A percentile compares a stretch with the other conserved stretches of the same genome.
Evolutionary conservation across 805 yeast genomes (phyloP).

Genomic region (Saccharomycopsis fibuligera): DNA sequence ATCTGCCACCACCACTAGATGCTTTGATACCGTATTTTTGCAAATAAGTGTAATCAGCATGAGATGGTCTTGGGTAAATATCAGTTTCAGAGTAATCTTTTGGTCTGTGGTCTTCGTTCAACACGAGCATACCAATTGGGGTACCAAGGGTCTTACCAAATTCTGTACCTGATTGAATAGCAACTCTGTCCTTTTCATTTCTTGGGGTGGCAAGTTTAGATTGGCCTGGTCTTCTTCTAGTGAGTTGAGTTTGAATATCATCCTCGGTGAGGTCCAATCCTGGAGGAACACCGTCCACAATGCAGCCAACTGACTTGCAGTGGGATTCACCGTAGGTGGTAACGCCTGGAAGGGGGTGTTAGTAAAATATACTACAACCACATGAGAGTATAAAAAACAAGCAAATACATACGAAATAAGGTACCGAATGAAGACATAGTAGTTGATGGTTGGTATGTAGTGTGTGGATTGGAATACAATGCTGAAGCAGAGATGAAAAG

Average conservation of each 20-base stretch:
- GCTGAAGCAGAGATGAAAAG: too few species aligned
- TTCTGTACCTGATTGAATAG: constrained; percentile 93
- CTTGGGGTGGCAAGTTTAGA: constrained; percentile 89
- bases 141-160: constrained; percentile 87
- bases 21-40: constrained; percentile 90
- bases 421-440: not conserved
- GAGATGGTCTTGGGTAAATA: constrained; percentile 93
- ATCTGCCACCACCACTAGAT: constrained; percentile 94
- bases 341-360: constrained; percentile 40
- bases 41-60: constrained; percentile 92
- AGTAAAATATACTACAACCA: not conserved
- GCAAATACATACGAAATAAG: not conserved
- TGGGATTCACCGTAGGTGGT: constrained; percentile 98
- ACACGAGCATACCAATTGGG: constrained; percentile 89
- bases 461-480: not conserved
- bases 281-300: constrained; percentile 97
- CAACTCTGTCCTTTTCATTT: constrained; percentile 89
- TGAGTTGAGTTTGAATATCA: constrained; percentile 92
- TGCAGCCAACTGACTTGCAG: constrained; percentile 96
- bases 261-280: constrained; percentile 78
- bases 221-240: constrained; percentile 98
- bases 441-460: not conserved
- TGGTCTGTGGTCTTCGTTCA: constrained; percentile 95
- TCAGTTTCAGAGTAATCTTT: constrained; percentile 94
- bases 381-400: not conserved